phyloP scores from a whole-genome alignment of 805 yeast species.

The Wickerhamomyces hampshirensis region DNA sequence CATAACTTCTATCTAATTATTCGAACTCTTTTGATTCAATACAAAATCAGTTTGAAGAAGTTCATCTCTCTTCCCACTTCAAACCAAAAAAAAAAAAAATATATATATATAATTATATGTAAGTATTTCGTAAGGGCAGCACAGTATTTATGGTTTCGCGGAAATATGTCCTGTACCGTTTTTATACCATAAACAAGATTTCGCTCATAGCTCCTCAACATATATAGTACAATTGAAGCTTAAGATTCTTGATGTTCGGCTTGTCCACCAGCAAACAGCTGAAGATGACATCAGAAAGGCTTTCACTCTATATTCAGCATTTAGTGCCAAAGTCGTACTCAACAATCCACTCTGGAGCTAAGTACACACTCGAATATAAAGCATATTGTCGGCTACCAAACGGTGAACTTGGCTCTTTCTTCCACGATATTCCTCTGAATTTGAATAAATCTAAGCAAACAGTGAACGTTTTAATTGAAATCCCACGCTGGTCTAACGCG shows the following conservation, averaged over 20 bases:
- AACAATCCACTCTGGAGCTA: conserved; percentile 29
- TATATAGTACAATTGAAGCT: neutral
- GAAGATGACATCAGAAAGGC: conserved; percentile 7
- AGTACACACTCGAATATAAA: conserved; percentile 34
- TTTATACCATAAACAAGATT: neutral
- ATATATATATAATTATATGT: neutral
- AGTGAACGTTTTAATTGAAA: conserved; percentile 68
- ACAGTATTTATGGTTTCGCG: too few species aligned
- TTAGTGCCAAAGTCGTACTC: conserved; percentile 23
- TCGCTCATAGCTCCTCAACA: neutral
- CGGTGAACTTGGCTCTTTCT: conserved; percentile 52
- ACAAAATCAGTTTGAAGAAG: conserved; percentile 1
- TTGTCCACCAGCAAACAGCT: neutral
- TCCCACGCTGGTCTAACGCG: conserved; percentile 79
- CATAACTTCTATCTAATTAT: conserved; percentile 42
- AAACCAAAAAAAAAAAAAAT: neutral
- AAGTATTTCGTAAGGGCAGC: too few species aligned
- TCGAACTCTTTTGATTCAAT: too few species aligned
- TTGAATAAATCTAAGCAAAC: conserved; percentile 37
- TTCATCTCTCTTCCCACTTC: neutral
- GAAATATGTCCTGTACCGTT: too few species aligned
- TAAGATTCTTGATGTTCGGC: neutral
- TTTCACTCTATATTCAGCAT: conserved; percentile 1
- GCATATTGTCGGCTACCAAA: conserved; percentile 38
- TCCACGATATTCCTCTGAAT: conserved; percentile 67